phyloP scores from a whole-genome alignment of 2,329 filamentous ascomycete species.

The Botryotinia calthae region DNA sequence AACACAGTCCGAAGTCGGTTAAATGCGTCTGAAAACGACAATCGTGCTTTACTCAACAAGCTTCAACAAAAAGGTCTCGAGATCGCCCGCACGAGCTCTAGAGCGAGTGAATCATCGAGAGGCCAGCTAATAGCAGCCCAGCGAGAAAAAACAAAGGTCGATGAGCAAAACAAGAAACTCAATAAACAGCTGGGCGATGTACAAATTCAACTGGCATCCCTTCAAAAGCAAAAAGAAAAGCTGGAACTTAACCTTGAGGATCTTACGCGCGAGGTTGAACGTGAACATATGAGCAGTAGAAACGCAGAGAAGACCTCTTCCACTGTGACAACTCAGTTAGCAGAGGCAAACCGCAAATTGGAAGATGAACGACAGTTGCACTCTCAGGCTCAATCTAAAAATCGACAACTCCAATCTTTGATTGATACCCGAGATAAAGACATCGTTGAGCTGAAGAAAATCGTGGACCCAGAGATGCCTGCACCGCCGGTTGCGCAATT shows the following conservation, averaged over 20 bases:
- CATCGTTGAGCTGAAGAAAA: conserved; percentile 76
- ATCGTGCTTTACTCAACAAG: conserved; percentile 91
- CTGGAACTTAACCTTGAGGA: conserved; percentile 85
- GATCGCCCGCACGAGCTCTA: conserved; percentile 85
- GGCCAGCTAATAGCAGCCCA: conserved; percentile 73
- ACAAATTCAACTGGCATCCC: conserved; percentile 74
- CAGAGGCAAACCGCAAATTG: conserved; percentile 83
- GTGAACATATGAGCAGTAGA: conserved; percentile 84
- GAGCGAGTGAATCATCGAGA: conserved; percentile 79
- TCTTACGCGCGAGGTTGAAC: conserved; percentile 83
- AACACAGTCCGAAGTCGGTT: conserved; percentile 87
- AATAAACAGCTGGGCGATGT: conserved; percentile 82
- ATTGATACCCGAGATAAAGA: conserved; percentile 80
- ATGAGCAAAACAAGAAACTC: conserved; percentile 78
- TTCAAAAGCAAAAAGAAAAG: conserved; percentile 95
- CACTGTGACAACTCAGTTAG: conserved; percentile 74
- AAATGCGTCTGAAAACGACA: conserved; percentile 92
- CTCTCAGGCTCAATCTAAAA: conserved; percentile 79
- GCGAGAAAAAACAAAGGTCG: conserved; percentile 76
- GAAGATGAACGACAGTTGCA: conserved; percentile 88
- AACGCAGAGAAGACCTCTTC: conserved; percentile 88
- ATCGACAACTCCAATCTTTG: conserved; percentile 73
- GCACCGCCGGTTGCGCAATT: conserved; percentile 51
- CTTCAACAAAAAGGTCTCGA: conserved; percentile 96
- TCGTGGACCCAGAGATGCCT: conserved; percentile 69